Evolutionary conservation across 2,329 filamentous ascomycete species (phyloP).

Genomic region (Neofusicoccum cordaticola): DNA sequence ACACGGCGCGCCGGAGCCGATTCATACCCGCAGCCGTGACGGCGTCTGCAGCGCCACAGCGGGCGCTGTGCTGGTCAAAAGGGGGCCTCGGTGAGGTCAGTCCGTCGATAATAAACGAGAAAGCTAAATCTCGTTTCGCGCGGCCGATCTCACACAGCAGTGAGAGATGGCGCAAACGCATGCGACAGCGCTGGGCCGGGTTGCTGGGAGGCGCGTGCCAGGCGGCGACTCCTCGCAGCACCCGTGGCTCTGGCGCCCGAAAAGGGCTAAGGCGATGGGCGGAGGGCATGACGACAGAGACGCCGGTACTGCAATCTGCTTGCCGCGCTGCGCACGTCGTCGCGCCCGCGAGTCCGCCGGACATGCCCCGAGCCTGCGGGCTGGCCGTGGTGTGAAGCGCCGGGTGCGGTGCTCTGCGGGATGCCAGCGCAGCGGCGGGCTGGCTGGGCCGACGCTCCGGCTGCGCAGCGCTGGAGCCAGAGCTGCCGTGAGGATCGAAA

Average conservation of each 20-base stretch:
- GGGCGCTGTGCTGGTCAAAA: neutral
- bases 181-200: neutral
- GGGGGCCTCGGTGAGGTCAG: neutral
- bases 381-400: no score
- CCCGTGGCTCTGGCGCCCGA: neutral
- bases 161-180: neutral
- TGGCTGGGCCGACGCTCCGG: neutral
- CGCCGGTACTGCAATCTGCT: conserved; percentile 5
- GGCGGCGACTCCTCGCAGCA: neutral
- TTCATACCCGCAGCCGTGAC: neutral
- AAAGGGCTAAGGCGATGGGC: neutral
- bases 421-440: neutral
- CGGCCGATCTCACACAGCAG: neutral
- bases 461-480: neutral
- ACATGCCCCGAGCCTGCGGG: neutral
- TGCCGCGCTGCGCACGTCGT: neutral
- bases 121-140: conserved; percentile 6
- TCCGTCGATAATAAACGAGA: neutral
- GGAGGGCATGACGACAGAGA: conserved; percentile 1
- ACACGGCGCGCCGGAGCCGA: neutral
- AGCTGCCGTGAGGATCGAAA: neutral
- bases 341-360: neutral
- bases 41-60: neutral
- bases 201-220: conserved; percentile 1
- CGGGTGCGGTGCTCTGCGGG: neutral